phyloP scores from a whole-genome alignment of 2,329 filamentous ascomycete species.

The Cladosporium sp. region DNA sequence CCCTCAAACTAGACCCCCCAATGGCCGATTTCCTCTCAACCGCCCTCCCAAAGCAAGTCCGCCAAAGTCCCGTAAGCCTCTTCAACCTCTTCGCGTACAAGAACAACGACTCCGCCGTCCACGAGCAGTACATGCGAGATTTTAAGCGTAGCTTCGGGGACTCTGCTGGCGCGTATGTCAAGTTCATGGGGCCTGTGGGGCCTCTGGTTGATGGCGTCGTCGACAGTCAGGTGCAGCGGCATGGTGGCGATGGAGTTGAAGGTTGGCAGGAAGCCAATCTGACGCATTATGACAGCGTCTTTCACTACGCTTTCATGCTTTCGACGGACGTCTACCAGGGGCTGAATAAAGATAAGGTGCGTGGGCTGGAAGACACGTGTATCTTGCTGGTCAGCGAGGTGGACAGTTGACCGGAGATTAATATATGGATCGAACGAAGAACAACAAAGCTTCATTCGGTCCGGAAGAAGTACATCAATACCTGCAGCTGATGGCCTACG shows the following conservation, averaged over 20 bases:
- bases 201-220: not conserved
- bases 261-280: conserved; percentile 24
- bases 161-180: conserved; percentile 23
- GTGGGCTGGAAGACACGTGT: conserved; percentile 25
- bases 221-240: too few relatives aligned
- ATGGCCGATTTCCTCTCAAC: conserved; percentile 23
- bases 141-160: conserved; percentile 24
- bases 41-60: conserved; percentile 13
- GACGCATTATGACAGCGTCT: conserved; percentile 26
- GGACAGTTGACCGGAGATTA: conserved; percentile 5
- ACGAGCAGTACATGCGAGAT: conserved; percentile 25
- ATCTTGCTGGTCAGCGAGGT: conserved; percentile 25
- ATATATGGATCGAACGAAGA: not conserved
- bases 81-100: conserved; percentile 28
- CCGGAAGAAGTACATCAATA: not conserved
- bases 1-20: conserved; percentile 21
- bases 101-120: conserved; percentile 18
- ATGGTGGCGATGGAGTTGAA: not conserved
- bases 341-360: conserved; percentile 24
- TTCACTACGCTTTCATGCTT: conserved; percentile 27
- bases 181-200: conserved; percentile 24
- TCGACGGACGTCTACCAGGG: conserved; percentile 22
- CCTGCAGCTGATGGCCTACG: not conserved
- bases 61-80: conserved; percentile 21
- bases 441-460: not conserved